A percentile compares a stretch with the other conserved stretches of the same genome.
Evolutionary conservation across 1,139 yeast species (phyloP).

Genomic region (Geotrichum australiense): DNA sequence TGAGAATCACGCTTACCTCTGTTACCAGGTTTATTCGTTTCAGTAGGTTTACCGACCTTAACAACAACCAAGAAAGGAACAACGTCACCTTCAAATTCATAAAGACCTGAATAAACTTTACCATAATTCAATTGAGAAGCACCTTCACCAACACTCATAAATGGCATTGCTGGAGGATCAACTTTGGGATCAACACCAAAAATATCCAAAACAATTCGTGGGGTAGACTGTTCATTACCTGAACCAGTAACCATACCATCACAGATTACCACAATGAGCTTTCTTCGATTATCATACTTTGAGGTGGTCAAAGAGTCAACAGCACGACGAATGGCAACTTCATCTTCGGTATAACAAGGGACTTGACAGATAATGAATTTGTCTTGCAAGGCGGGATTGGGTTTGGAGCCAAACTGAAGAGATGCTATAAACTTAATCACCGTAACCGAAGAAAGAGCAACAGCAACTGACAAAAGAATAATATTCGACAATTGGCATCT

Average conservation of each 20-base stretch:
- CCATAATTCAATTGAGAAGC: constrained; percentile 36
- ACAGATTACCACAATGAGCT: constrained; percentile 35
- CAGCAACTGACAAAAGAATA: constrained; percentile 35
- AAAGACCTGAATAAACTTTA: constrained; percentile 38
- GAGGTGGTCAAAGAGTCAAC: constrained; percentile 37
- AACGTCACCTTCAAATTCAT: constrained; percentile 37
- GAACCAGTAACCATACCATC: constrained; percentile 40
- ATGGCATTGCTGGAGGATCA: constrained; percentile 35
- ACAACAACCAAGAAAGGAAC: constrained; percentile 38
- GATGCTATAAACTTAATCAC: constrained; percentile 37
- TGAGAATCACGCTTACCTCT: constrained; percentile 42
- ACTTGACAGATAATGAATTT: constrained; percentile 39
- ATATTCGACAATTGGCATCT: constrained; percentile 37
- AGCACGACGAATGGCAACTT: constrained; percentile 37
- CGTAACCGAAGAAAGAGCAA: constrained; percentile 35
- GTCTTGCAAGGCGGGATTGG: constrained; percentile 35
- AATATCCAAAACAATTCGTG: constrained; percentile 37
- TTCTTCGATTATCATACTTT: constrained; percentile 36
- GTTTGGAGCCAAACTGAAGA: constrained; percentile 33
- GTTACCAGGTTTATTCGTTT: constrained; percentile 36
- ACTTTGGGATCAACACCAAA: constrained; percentile 36
- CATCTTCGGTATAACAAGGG: constrained; percentile 39
- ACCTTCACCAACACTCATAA: constrained; percentile 38
- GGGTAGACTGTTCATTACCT: constrained; percentile 39
- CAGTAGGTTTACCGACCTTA: constrained; percentile 37